Base-by-base conservation (phyloP, 129 eudicot genomes). In the Chrysanthemum makinoi region DNA sequence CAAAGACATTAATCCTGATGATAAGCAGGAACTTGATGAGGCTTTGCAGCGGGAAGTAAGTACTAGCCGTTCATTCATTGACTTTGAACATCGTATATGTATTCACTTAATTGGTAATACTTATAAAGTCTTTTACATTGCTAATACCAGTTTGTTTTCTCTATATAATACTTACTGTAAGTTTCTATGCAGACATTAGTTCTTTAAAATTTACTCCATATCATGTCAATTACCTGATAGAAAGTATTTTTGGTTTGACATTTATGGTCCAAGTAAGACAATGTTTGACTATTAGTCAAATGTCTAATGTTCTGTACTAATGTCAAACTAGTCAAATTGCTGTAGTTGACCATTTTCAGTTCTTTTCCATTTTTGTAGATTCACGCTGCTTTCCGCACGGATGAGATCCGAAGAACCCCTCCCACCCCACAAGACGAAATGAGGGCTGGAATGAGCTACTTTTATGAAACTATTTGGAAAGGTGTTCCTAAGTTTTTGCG, bases 361-460 rank as follows among this genome's bases (percentile, higher is more conserved):
- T 61, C 14, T 10, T 50, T 26, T 16, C 3, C 1, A 11, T 22
- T 12, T 72, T 6, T 68, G 74, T 80, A 94, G 99, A 94, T 94
- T 69, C 99, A 94, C 87, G 98, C 98, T 73, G 98, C 98, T 67
- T 94, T 94, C 70, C 95, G 96, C 44, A 94, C 98, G 67, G 98
- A 94, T 77, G 98, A 94, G 63, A 94, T 94, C 65, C 84, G 96
- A 19, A 87, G 98, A 75, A 82, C 83, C 49, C 85, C 90, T 60
- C 98, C 98, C 4, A 85, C 96, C 35, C 98, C 98, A 49, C 98
- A 94, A 81, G 98, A 89, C 59, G 97, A 94, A 75, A 94, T 89
- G 98, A 87, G 98, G 68, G 98, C 98, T 16, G 98, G 98, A 77
- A 94, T 94, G 98, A 94, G 98, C 77, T 94, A 94, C 81, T 94